A percentile compares a stretch with the other conserved stretches of the same genome.
Conservation (phyloP, 768 basidiomycete species). For the Mycena olivaceomarginata region DNA sequence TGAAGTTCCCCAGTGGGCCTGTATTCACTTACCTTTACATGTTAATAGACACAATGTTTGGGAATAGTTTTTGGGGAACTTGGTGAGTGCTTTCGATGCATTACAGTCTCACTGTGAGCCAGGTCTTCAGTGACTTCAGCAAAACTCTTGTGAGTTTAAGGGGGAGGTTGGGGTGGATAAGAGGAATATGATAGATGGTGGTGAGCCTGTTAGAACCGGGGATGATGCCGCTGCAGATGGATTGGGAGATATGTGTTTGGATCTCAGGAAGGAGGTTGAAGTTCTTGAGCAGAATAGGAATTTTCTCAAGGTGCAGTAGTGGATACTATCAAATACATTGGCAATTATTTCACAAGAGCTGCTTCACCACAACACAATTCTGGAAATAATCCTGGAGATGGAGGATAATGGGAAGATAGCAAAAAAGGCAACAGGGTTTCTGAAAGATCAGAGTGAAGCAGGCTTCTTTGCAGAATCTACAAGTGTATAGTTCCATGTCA, state of each 20-base stretch:
- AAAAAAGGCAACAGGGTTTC: slow-evolving; percentile 44
- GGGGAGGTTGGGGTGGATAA: too few relatives aligned
- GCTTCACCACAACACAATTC: slow-evolving; percentile 28
- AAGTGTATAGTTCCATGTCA: slow-evolving; percentile 36
- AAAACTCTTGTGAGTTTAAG: too few relatives aligned
- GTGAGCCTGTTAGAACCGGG: slow-evolving; percentile 14
- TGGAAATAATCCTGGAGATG: slow-evolving; percentile 48
- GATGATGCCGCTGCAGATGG: slow-evolving; percentile 56
- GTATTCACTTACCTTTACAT: too few relatives aligned
- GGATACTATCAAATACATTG: slow-evolving; percentile 61
- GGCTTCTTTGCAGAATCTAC: slow-evolving; percentile 46
- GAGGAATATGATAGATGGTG: too few relatives aligned
- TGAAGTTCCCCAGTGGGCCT: too few relatives aligned
- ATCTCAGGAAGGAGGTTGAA: too few relatives aligned
- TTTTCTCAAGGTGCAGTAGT: slow-evolving; percentile 36
- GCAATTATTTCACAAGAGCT: slow-evolving; percentile 44
- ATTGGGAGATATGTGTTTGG: slow-evolving; percentile 49
- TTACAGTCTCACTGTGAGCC: too few relatives aligned
- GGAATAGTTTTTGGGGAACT: too few relatives aligned
- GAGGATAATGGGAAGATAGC: slow-evolving; percentile 54
- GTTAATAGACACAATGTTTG: too few relatives aligned
- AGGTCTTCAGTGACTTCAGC: too few relatives aligned
- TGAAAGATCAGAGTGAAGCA: slow-evolving; percentile 8
- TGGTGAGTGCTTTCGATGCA: too few relatives aligned
- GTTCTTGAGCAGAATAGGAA: slow-evolving; percentile 66